Evolutionary conservation across 257 asterid genomes (phyloP).

Genomic region (Nicotiana knightiana): DNA sequence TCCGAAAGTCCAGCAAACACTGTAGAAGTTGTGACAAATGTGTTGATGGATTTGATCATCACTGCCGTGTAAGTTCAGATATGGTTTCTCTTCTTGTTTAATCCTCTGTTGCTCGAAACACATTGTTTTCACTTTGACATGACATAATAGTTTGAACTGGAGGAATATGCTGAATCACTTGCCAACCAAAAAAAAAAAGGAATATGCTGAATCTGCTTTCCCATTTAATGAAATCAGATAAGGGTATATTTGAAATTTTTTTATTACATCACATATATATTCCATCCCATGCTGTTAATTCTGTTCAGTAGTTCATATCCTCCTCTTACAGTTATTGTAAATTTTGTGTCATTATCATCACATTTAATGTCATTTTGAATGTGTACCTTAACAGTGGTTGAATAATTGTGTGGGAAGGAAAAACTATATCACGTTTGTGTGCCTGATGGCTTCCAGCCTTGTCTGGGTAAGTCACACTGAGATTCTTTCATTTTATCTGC

Average conservation of each 20-base stretch:
- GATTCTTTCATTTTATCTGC: conserved; percentile 1
- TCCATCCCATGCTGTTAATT: background rate
- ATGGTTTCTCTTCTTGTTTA: conserved; percentile 11
- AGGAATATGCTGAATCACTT: background rate
- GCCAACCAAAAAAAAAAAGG: background rate
- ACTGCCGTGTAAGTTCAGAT: conserved; percentile 77
- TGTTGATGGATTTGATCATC: conserved; percentile 99
- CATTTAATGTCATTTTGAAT: conserved; percentile 8
- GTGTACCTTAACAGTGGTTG: conserved; percentile 68
- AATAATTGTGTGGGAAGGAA: conserved; percentile 94
- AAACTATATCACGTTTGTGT: conserved; percentile 72
- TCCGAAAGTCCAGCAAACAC: conserved; percentile 86
- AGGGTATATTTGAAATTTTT: background rate
- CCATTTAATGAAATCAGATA: background rate
- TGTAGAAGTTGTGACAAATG: conserved; percentile 99
- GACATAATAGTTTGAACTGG: background rate
- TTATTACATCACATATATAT: background rate
- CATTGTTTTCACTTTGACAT: background rate
- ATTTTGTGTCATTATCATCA: background rate
- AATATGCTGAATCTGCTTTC: background rate
- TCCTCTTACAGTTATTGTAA: background rate
- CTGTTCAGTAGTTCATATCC: background rate
- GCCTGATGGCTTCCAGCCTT: conserved; percentile 92
- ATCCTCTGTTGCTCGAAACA: background rate
- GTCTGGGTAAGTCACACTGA: conserved; percentile 55